These are phyloP conservation scores for Zalaria sp. DNA, from an alignment of 2,329 filamentous ascomycete species.

Conservation along the genomic window DNA sequence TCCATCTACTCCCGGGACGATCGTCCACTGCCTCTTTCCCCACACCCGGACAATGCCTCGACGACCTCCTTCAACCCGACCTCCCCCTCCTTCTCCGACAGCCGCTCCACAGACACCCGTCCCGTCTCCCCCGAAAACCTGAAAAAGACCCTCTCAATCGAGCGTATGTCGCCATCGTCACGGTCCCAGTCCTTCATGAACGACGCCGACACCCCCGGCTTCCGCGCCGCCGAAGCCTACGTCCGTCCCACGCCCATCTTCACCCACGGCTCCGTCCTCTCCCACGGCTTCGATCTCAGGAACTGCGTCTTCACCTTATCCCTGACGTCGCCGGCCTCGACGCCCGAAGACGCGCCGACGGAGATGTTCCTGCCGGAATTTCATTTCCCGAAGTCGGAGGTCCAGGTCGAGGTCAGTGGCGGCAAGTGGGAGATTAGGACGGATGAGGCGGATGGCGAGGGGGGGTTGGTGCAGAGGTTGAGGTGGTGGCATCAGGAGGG, in stretches of 20 bases:
- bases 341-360: conserved; percentile 55
- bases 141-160: conserved; percentile 53
- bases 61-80: conserved; percentile 33
- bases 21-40: conserved; percentile 37
- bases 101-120: conserved; percentile 34
- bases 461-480: conserved; percentile 54
- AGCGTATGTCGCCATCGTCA: conserved; percentile 22
- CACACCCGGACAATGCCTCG: conserved; percentile 30
- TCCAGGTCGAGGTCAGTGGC: conserved; percentile 59
- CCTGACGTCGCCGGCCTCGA: conserved; percentile 46
- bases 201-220: conserved; percentile 48
- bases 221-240: conserved; percentile 84
- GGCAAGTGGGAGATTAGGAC: conserved; percentile 81
- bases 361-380: conserved; percentile 79
- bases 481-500: conserved; percentile 90
- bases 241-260: conserved; percentile 70
- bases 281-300: conserved; percentile 70
- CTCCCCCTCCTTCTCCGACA: conserved; percentile 41
- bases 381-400: conserved; percentile 69
- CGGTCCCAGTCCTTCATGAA: background rate
- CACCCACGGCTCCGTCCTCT: conserved; percentile 55
- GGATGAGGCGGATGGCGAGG: conserved; percentile 48
- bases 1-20: conserved; percentile 85
- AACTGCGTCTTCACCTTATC: conserved; percentile 64
- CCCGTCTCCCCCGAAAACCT: conserved; percentile 63